These are phyloP conservation scores for Penicillium sp. DNA, from an alignment of 2,329 filamentous ascomycete genomes.

Conservation along the genomic window DNA sequence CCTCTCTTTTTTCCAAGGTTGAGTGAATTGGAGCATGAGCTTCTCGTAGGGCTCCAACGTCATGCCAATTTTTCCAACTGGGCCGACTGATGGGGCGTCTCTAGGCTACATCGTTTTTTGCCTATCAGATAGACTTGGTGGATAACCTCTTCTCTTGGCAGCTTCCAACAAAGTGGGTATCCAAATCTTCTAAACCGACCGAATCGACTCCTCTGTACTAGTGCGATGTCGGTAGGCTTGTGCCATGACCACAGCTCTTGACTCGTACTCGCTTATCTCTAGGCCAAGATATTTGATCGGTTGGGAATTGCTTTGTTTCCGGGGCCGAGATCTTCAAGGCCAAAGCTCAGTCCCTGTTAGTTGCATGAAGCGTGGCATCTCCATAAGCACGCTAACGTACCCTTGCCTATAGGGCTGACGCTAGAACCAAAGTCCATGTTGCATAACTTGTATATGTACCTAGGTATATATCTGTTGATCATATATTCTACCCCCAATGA, in stretches of 20 bases:
- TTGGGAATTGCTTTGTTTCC: not conserved
- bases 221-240: not conserved
- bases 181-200: slow-evolving; percentile 2
- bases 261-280: not conserved
- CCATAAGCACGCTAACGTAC: slow-evolving; percentile 10
- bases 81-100: slow-evolving; percentile 14
- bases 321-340: not conserved
- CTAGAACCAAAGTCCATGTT: slow-evolving; percentile 7
- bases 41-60: not conserved
- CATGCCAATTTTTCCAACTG: slow-evolving; percentile 7
- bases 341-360: slow-evolving; percentile 1
- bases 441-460: slow-evolving; percentile 4
- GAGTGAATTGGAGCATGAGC: not conserved
- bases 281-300: not conserved
- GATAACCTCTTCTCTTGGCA: too few species aligned
- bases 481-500: not conserved
- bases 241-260: not conserved
- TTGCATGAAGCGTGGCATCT: not conserved
- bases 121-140: slow-evolving; percentile 8
- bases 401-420: slow-evolving; percentile 19
- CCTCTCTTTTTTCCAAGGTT: too few species aligned
- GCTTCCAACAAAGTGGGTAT: not conserved
- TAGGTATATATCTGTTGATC: not conserved
- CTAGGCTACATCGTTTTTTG: slow-evolving; percentile 22
- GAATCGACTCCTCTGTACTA: not conserved